Evolutionary conservation across 2,329 filamentous ascomycete genomes (phyloP).

Genomic region (Aspergillus candidus): DNA sequence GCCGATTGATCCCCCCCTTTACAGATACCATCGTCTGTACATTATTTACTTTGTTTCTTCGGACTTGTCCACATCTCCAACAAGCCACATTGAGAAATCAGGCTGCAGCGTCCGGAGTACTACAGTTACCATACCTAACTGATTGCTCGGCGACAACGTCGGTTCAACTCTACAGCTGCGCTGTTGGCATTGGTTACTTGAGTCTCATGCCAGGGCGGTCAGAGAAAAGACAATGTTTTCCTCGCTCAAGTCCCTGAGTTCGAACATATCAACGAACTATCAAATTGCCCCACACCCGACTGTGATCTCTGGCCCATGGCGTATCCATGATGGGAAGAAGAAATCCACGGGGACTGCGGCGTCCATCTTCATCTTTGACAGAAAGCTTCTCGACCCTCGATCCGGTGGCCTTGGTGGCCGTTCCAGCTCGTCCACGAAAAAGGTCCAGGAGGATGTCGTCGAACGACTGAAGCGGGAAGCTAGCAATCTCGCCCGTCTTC

Average conservation of each 20-base stretch:
- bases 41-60: background rate
- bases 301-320: constrained; percentile 88
- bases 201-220: background rate
- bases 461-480: constrained; percentile 90
- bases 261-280: constrained; percentile 91
- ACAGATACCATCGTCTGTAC: background rate
- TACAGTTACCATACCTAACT: background rate
- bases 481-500: constrained; percentile 75
- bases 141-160: background rate
- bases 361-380: constrained; percentile 92
- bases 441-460: constrained; percentile 79
- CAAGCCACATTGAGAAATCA: background rate
- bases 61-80: background rate
- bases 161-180: background rate
- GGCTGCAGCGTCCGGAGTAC: background rate
- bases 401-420: constrained; percentile 55
- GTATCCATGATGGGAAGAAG: constrained; percentile 95
- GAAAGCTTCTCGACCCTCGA: constrained; percentile 71
- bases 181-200: background rate
- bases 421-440: constrained; percentile 62
- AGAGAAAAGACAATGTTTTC: constrained; percentile 67
- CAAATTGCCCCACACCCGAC: constrained; percentile 67
- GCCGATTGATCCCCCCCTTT: background rate
- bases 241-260: constrained; percentile 87
- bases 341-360: constrained; percentile 85